Conservation (phyloP, 1,139 yeast species). For the Citeromyces hawaiiensis region DNA sequence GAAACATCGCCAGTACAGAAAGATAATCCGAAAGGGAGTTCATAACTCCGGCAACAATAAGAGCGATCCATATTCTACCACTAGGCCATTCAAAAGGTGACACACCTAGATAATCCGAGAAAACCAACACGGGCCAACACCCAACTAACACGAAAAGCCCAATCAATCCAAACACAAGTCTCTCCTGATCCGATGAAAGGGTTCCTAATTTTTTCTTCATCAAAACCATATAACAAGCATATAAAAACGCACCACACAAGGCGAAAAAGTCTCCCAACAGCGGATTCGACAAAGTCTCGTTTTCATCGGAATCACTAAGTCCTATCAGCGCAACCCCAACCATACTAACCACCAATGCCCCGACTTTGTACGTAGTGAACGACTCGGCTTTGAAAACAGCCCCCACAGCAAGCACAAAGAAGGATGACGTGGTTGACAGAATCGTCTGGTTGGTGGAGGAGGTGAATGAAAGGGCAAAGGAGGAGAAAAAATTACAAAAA, state of each 20-base stretch:
- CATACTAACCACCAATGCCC: constrained; percentile 61
- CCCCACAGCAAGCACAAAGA: constrained; percentile 84
- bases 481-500: constrained; percentile 74
- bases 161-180: constrained; percentile 85
- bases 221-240: constrained; percentile 85
- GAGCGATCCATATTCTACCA: constrained; percentile 34
- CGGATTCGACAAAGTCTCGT: neutral
- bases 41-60: constrained; percentile 54
- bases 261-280: constrained; percentile 70
- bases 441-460: constrained; percentile 92
- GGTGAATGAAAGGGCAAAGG: constrained; percentile 76
- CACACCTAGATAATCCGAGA: constrained; percentile 46
- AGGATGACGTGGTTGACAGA: constrained; percentile 79
- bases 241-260: constrained; percentile 67
- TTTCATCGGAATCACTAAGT: constrained; percentile 14
- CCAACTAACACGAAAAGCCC: constrained; percentile 67
- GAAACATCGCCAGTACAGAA: constrained; percentile 90
- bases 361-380: constrained; percentile 48
- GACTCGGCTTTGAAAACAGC: constrained; percentile 57
- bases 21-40: constrained; percentile 83
- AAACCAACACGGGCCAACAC: constrained; percentile 73
- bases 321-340: constrained; percentile 74
- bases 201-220: constrained; percentile 37
- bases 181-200: constrained; percentile 50
- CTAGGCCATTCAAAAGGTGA: constrained; percentile 68